Conservation (phyloP, 2,329 filamentous ascomycete genomes). For the Aspergillus sp. region DNA sequence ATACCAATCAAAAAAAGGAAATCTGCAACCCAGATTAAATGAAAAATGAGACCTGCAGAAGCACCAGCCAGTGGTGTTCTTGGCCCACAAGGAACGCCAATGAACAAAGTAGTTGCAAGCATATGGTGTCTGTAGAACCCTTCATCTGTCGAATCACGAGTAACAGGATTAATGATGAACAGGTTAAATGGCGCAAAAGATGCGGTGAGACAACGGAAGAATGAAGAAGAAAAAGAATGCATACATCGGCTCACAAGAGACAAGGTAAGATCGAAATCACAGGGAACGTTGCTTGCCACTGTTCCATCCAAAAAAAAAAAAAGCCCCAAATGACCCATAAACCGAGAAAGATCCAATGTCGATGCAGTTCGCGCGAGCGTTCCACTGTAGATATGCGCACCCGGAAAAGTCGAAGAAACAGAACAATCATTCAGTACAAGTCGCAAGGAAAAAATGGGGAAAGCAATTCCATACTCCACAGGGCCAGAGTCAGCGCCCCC, state of each 20-base stretch:
- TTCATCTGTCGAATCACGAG: background rate
- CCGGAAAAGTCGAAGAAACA: background rate
- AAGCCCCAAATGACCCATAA: background rate
- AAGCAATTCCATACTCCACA: constrained; percentile 1
- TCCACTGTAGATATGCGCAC: constrained; percentile 8
- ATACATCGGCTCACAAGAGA: background rate
- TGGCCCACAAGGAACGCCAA: background rate
- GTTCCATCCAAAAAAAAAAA: background rate
- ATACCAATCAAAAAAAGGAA: background rate
- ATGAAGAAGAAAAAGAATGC: constrained; percentile 4
- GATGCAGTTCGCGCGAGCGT: constrained; percentile 16
- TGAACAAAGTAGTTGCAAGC: background rate
- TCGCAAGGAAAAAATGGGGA: background rate
- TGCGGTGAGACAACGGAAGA: constrained; percentile 4
- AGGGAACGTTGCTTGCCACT: background rate
- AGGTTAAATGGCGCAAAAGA: constrained; percentile 1
- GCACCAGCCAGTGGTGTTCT: constrained; percentile 1
- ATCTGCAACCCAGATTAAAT: background rate
- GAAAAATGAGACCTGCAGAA: constrained; percentile 1
- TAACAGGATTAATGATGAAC: background rate
- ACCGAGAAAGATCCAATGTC: constrained; percentile 1
- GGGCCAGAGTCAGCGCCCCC: background rate
- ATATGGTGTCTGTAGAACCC: background rate
- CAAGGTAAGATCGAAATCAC: background rate
- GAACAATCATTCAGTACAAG: constrained; percentile 1